Base-by-base conservation (phyloP, 495 filamentous ascomycete species). In the Podospora australis region DNA sequence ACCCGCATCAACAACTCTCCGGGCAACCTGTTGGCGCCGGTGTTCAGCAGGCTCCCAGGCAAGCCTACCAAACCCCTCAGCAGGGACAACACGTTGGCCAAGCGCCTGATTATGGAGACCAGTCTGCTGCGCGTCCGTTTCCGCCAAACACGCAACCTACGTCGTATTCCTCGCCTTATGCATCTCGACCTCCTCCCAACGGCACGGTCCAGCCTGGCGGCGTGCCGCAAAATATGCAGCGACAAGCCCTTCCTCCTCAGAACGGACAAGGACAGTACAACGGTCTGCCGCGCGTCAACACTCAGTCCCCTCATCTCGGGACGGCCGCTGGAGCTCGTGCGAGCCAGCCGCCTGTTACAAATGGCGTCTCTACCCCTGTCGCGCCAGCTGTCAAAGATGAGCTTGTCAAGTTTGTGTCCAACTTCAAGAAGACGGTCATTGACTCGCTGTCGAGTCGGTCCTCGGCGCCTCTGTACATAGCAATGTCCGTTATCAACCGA, bases 101-200 rank as follows among this genome's bases (percentile, higher is more conserved):
- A 30, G 39, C 66, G 17, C 56, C 67, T 19, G 63, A 57, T 29
- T 67, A 69, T 46, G 56, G 51, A 24, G 46, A 50, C 23, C 52
- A 47, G 14, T 40, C 56, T 9, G 45, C 62, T 13, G 51, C 62
- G 17, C 61, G 65, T 13, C 67, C 60, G 23, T 42, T 62, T 19
- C 66, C 55, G 21, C 45, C 48, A 19, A 63, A 53, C 20, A n/a
- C 58, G 21, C 66, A 67, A 44, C 51, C 62, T 39, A 60, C 64
- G 24, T 58, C 68, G 3, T 73, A 73, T 45, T 67, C 64, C 30
- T 72, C 72, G 6, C 70, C 72, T 7, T 72, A 75, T 45, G 58
- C 64, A 29, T 60, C 69, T 39, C 62, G 61, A 20, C 58, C 69
- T 6, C 58, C 64, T 10, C 56, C 58, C 17, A 19, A 50, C 6